Conservation (phyloP, 2,329 filamentous ascomycete species). For the Phyllachora maydis region DNA sequence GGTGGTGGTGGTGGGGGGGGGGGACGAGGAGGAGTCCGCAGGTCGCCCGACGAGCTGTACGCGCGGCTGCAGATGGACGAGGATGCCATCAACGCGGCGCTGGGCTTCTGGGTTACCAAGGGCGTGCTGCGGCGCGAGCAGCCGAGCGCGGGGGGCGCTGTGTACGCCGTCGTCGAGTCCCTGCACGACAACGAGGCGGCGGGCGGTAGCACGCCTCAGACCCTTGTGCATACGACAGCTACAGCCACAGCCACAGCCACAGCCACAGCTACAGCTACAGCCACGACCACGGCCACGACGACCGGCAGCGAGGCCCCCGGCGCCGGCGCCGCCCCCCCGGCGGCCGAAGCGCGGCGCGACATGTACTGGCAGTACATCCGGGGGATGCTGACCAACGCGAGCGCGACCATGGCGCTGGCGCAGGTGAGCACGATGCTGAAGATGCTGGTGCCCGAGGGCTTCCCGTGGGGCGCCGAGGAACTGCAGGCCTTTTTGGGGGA, state of each 20-base stretch:
- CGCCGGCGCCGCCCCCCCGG: constrained; percentile 36
- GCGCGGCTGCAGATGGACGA: constrained; percentile 50
- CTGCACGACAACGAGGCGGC: constrained; percentile 12
- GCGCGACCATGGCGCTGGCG: constrained; percentile 53
- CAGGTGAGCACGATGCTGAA: constrained; percentile 90
- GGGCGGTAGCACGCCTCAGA: no score
- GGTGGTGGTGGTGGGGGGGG: no score
- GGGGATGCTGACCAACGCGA: constrained; percentile 87
- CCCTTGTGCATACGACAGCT: no score
- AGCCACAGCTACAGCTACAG: no score
- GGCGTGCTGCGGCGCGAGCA: constrained; percentile 37
- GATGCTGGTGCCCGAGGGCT: constrained; percentile 74
- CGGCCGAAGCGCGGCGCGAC: constrained; percentile 34
- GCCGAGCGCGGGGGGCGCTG: no score
- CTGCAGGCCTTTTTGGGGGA: constrained; percentile 58
- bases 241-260: no score
- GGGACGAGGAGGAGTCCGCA: no score
- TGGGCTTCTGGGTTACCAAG: constrained; percentile 53
- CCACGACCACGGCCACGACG: no score
- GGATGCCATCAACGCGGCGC: constrained; percentile 43
- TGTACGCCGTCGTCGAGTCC: constrained; percentile 48
- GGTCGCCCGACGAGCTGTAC: constrained; percentile 28
- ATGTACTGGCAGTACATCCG: constrained; percentile 86
- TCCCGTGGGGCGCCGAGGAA: constrained; percentile 79
- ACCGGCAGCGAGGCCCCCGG: constrained; percentile 16